These are phyloP conservation scores for Neurospora sp. DNA, from an alignment of 495 filamentous ascomycete genomes.

Conservation along the genomic window DNA sequence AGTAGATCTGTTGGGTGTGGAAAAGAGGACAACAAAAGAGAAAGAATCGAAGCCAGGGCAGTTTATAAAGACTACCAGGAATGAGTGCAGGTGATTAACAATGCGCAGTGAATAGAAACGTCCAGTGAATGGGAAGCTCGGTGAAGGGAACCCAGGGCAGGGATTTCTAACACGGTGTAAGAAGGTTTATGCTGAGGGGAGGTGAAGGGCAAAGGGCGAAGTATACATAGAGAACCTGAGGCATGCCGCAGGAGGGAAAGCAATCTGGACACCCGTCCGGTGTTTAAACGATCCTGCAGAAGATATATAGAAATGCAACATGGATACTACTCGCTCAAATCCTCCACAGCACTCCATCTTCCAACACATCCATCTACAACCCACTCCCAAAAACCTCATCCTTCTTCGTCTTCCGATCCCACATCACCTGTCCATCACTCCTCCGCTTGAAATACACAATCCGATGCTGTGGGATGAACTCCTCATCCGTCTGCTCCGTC, in stretches of 20 bases:
- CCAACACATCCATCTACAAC: not conserved
- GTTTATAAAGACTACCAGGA: not conserved
- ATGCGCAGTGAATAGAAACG: not conserved
- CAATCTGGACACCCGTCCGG: too few relatives aligned
- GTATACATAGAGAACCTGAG: not conserved
- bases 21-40: too few relatives aligned
- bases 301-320: not conserved
- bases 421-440: slow-evolving; percentile 48
- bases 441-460: slow-evolving; percentile 60
- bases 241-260: too few relatives aligned
- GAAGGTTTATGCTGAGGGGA: not conserved
- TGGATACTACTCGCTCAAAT: not conserved
- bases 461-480: slow-evolving; percentile 77
- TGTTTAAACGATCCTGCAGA: too few relatives aligned
- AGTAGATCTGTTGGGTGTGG: too few relatives aligned
- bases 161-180: not conserved
- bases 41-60: not conserved
- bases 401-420: slow-evolving; percentile 41
- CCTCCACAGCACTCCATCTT: not conserved
- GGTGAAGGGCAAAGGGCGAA: not conserved
- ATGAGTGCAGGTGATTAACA: not conserved
- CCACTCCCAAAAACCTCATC: slow-evolving; percentile 37
- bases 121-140: not conserved
- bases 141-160: not conserved
- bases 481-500: slow-evolving; percentile 67